Evolutionary conservation across 2,329 filamentous ascomycete species (phyloP).

Genomic region (Alternaria longipes): DNA sequence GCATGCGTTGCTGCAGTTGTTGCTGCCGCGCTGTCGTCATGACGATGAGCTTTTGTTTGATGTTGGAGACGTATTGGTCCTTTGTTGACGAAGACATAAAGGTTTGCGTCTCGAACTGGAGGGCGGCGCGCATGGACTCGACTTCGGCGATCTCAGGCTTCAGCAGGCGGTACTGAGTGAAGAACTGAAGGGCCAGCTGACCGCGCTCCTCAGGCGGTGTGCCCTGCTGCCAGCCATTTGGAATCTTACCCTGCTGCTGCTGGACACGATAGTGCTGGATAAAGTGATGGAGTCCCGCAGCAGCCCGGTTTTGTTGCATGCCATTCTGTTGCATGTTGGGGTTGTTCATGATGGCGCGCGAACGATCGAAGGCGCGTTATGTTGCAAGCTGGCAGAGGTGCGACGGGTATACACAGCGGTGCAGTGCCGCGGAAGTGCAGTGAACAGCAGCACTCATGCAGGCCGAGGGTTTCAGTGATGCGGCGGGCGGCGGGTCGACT

Average conservation of each 20-base stretch:
- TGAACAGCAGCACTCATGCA: conserved; percentile 32
- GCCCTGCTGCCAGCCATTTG: conserved; percentile 47
- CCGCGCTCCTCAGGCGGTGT: conserved; percentile 44
- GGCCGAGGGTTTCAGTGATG: conserved; percentile 11
- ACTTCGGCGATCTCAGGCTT: conserved; percentile 42
- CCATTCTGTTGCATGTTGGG: conserved; percentile 39
- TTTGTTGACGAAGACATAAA: conserved; percentile 40
- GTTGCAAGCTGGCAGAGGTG: conserved; percentile 11
- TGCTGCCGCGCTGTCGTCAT: conserved; percentile 44
- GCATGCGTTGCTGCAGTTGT: conserved; percentile 39
- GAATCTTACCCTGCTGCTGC: conserved; percentile 38
- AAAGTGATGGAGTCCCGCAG: conserved; percentile 36
- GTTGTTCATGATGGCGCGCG: conserved; percentile 44
- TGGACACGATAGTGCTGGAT: conserved; percentile 40
- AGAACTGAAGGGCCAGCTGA: conserved; percentile 44
- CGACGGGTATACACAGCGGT: conserved; percentile 25
- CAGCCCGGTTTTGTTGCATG: conserved; percentile 24
- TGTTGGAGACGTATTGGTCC: conserved; percentile 42
- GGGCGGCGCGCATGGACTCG: conserved; percentile 40
- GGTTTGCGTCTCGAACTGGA: conserved; percentile 41
- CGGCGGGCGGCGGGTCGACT: background rate
- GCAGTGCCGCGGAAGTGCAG: conserved; percentile 27
- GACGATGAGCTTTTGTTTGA: conserved; percentile 42
- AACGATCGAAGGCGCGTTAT: conserved; percentile 11
- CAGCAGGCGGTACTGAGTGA: conserved; percentile 44